A percentile compares a stretch with the other conserved stretches of the same genome.
Evolutionary conservation across 129 eudicot species (phyloP).

Genomic region (Ambrosia artemisiifolia): DNA sequence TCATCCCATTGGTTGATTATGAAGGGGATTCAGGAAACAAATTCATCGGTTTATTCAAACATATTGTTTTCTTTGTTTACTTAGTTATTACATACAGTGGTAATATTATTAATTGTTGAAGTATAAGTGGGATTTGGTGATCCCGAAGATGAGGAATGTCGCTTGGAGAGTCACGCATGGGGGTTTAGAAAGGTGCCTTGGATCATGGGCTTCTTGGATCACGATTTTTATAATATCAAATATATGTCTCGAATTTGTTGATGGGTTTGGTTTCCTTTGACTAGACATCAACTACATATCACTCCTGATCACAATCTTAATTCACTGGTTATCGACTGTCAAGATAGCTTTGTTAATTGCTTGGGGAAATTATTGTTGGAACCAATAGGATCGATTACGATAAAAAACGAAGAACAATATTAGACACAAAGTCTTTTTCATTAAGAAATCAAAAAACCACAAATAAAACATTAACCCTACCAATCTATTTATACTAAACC

Average conservation of each 20-base stretch:
- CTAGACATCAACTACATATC: conserved; percentile 16
- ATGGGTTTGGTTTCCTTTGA: conserved; percentile 8
- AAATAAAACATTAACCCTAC: too few species aligned
- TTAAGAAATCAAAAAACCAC: too few species aligned
- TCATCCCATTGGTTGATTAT: conserved; percentile 26
- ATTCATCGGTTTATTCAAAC: conserved; percentile 20
- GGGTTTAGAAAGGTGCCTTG: conserved; percentile 35
- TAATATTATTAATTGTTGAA: neutral
- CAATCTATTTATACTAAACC: too few species aligned
- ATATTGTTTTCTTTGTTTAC: neutral
- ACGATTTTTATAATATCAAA: conserved; percentile 13
- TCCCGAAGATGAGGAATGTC: conserved; percentile 41
- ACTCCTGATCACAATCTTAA: neutral
- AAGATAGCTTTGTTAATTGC: neutral
- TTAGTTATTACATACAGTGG: neutral
- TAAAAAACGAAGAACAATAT: too few species aligned
- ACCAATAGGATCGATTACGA: too few species aligned
- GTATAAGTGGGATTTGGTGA: conserved; percentile 41
- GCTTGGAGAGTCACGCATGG: conserved; percentile 37
- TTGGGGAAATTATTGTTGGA: too few species aligned
- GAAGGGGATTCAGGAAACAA: conserved; percentile 26
- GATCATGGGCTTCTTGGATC: conserved; percentile 49
- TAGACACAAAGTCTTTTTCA: too few species aligned
- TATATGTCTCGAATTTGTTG: conserved; percentile 24
- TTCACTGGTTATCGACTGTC: neutral